Conservation (phyloP, 2,329 filamentous ascomycete genomes). For the Herpotrichia juniperi region DNA sequence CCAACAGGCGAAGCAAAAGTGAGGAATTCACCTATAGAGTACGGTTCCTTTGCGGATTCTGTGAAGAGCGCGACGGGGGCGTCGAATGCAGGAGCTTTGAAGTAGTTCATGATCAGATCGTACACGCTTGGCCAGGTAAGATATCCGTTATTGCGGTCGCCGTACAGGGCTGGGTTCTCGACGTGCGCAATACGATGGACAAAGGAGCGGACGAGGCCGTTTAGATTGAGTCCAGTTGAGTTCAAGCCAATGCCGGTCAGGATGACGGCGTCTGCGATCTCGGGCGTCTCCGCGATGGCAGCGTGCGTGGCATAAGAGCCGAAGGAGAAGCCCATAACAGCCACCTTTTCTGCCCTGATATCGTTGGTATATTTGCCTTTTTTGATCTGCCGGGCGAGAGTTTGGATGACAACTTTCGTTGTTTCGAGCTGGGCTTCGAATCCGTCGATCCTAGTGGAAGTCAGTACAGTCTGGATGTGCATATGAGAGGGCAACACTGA, state of each 20-base stretch:
- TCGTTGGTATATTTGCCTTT: slow-evolving; percentile 24
- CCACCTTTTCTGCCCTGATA: slow-evolving; percentile 24
- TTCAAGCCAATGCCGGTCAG: slow-evolving; percentile 30
- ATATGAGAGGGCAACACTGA: slow-evolving; percentile 12
- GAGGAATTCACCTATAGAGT: slow-evolving; percentile 14
- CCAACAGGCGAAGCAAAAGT: slow-evolving; percentile 10
- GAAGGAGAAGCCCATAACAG: slow-evolving; percentile 32
- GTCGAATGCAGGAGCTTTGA: slow-evolving; percentile 15
- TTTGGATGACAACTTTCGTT: slow-evolving; percentile 18
- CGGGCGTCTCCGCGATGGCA: slow-evolving; percentile 19
- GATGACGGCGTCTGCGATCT: slow-evolving; percentile 23
- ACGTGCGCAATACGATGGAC: slow-evolving; percentile 28
- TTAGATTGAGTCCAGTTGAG: slow-evolving; percentile 11
- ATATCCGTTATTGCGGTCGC: slow-evolving; percentile 29
- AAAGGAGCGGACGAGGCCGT: slow-evolving; percentile 21
- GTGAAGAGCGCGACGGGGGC: slow-evolving; percentile 10
- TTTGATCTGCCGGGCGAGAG: slow-evolving; percentile 21
- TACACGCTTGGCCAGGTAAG: slow-evolving; percentile 21
- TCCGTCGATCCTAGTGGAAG: slow-evolving; percentile 5
- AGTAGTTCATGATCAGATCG: slow-evolving; percentile 18
- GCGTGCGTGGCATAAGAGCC: slow-evolving; percentile 29
- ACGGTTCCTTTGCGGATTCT: slow-evolving; percentile 20
- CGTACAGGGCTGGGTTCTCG: slow-evolving; percentile 20
- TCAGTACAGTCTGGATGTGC: neutral
- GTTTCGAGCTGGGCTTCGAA: slow-evolving; percentile 17